Percentiles rank a stretch among this genome's conserved stretches.
These are phyloP conservation scores for Articulospora tetracladia DNA, from an alignment of 495 filamentous ascomycete genomes.

Conservation along the genomic window DNA sequence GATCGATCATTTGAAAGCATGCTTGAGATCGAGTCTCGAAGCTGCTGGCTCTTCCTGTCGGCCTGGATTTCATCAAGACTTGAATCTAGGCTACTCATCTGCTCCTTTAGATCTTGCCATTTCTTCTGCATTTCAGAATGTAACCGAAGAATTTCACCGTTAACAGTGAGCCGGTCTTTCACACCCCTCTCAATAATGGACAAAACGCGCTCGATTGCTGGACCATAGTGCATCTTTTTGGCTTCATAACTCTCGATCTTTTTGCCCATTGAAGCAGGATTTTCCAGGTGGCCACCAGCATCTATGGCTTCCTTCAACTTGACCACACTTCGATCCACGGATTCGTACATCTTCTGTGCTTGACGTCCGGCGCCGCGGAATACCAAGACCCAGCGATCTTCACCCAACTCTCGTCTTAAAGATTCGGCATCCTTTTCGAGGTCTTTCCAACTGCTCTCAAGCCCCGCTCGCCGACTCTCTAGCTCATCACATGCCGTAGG, in stretches of 20 bases:
- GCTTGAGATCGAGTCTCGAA: conserved; percentile 91
- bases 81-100: conserved; percentile 71
- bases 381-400: conserved; percentile 92
- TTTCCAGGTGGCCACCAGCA: conserved; percentile 63
- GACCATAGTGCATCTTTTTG: conserved; percentile 91
- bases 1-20: conserved; percentile 86
- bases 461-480: conserved; percentile 58
- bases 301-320: conserved; percentile 83
- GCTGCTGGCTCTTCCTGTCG: conserved; percentile 62
- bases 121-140: conserved; percentile 76
- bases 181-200: conserved; percentile 90
- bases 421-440: conserved; percentile 85
- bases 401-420: conserved; percentile 80
- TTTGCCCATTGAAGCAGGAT: conserved; percentile 61
- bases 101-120: conserved; percentile 69
- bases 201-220: conserved; percentile 88
- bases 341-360: conserved; percentile 91
- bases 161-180: conserved; percentile 85
- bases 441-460: conserved; percentile 77
- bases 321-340: conserved; percentile 75
- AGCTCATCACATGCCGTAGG: conserved; percentile 89
- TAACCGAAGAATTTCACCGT: conserved; percentile 85
- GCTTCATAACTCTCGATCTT: conserved; percentile 91
- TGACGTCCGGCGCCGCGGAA: conserved; percentile 92
- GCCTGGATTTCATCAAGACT: conserved; percentile 67